Conservation (phyloP, 352 stramenopile genomes). For the Globisporangium rhizosaccharum region DNA sequence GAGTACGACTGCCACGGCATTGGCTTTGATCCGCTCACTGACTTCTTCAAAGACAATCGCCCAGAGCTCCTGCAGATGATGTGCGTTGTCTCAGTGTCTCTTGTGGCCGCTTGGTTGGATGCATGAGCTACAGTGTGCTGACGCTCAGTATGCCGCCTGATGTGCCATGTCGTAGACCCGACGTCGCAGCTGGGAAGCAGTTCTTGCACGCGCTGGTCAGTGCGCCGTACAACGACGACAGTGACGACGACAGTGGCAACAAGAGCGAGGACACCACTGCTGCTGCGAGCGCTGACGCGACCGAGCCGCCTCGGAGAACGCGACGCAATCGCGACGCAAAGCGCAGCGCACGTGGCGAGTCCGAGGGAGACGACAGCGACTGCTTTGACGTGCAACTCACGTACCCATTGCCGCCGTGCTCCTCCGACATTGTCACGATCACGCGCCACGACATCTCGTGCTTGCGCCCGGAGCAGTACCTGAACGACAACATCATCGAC, state of each 20-base stretch:
- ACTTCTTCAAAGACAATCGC: conserved; percentile 10
- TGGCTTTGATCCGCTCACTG: conserved; percentile 14
- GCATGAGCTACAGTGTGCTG: not conserved
- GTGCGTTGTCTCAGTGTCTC: not conserved
- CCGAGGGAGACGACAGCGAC: conserved; percentile 27
- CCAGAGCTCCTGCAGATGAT: conserved; percentile 2
- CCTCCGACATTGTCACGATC: conserved; percentile 72
- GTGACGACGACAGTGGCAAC: not conserved
- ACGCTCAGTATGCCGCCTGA: not conserved
- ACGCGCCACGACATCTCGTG: conserved; percentile 50
- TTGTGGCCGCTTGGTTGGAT: not conserved
- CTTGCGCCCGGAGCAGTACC: conserved; percentile 67
- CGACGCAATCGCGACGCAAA: not conserved
- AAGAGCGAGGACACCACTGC: not conserved
- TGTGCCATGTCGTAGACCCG: not conserved
- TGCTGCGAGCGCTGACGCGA: not conserved
- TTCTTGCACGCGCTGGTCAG: not conserved
- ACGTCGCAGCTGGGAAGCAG: not conserved
- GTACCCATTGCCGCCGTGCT: conserved; percentile 70
- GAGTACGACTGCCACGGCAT: conserved; percentile 19
- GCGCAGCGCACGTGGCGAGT: conserved; percentile 13
- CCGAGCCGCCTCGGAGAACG: not conserved
- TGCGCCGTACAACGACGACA: conserved; percentile 1
- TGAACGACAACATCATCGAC: conserved; percentile 92
- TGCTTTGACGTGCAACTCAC: conserved; percentile 39